A percentile compares a stretch with the other conserved stretches of the same genome.
phyloP scores from a whole-genome alignment of 139 green algal genomes.

The Parachlorella kessleri region DNA sequence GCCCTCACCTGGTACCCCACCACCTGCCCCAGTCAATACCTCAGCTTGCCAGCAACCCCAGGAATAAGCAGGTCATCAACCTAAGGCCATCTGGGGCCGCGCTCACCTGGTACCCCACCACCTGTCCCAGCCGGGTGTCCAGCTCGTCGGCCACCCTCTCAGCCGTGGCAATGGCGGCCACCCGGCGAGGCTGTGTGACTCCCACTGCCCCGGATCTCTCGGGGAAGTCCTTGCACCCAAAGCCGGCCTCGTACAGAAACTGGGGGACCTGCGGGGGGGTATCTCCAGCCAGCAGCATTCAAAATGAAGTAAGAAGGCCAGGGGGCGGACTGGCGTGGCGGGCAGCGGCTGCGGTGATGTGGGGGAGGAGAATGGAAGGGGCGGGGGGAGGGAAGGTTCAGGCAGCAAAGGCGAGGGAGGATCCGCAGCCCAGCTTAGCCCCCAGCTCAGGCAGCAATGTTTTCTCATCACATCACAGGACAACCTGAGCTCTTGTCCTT shows the following conservation, averaged over 20 bases:
- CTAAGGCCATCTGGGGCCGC: too few relatives aligned
- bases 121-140: conserved; percentile 58
- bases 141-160: conserved; percentile 85
- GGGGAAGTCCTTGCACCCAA: conserved; percentile 71
- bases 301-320: too few relatives aligned
- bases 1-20: conserved; percentile 91
- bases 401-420: not conserved
- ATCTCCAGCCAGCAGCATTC: too few relatives aligned
- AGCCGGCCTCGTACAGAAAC: conserved; percentile 95
- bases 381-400: not conserved
- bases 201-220: conserved; percentile 69
- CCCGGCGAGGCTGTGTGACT: conserved; percentile 90
- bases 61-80: too few relatives aligned
- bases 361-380: not conserved
- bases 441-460: too few relatives aligned
- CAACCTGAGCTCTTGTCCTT: too few relatives aligned
- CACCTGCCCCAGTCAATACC: conserved; percentile 57
- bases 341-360: too few relatives aligned
- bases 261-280: conserved; percentile 82
- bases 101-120: conserved; percentile 92
- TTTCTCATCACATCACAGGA: too few relatives aligned
- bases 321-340: too few relatives aligned
- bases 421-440: too few relatives aligned
- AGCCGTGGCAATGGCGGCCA: conserved; percentile 87
- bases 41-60: conserved; percentile 88